Evolutionary conservation across 2,329 filamentous ascomycete species (phyloP).

Genomic region (Metarhizium brunneum): DNA sequence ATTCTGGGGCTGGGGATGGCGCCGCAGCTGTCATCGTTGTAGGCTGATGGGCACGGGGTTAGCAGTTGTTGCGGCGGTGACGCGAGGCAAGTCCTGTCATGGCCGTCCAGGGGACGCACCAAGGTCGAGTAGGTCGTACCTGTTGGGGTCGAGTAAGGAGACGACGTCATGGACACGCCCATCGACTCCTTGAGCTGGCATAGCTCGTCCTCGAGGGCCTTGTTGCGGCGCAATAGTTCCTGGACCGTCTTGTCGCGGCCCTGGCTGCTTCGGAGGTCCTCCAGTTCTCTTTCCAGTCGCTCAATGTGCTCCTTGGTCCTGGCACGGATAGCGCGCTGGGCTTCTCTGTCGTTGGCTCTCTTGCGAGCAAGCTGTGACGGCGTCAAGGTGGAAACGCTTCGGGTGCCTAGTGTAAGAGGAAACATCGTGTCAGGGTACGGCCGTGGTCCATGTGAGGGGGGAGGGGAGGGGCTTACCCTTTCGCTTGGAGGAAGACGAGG

Average conservation of each 20-base stretch:
- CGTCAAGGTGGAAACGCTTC: slow-evolving; percentile 79
- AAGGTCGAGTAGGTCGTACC: slow-evolving; percentile 22
- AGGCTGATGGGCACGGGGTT: slow-evolving; percentile 22
- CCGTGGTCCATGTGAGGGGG: no score
- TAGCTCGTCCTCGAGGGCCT: slow-evolving; percentile 44
- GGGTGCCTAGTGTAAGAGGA: slow-evolving; percentile 36
- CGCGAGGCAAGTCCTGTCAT: slow-evolving; percentile 4
- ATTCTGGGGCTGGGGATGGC: slow-evolving; percentile 34
- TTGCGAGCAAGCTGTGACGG: slow-evolving; percentile 85
- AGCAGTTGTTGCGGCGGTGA: slow-evolving; percentile 7
- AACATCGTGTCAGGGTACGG: background rate
- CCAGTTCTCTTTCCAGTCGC: slow-evolving; percentile 62
- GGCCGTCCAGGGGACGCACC: slow-evolving; percentile 5
- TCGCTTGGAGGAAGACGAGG: slow-evolving; percentile 25
- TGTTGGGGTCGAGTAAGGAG: slow-evolving; percentile 29
- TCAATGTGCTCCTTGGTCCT: slow-evolving; percentile 84
- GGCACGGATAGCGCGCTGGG: slow-evolving; percentile 78
- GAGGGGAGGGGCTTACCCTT: slow-evolving; percentile 28
- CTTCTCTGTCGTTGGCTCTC: slow-evolving; percentile 83
- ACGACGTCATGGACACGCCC: slow-evolving; percentile 30
- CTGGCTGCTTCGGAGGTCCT: slow-evolving; percentile 52
- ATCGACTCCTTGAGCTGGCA: slow-evolving; percentile 34
- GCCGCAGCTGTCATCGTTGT: slow-evolving; percentile 31
- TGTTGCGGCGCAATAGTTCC: slow-evolving; percentile 42
- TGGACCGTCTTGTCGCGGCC: slow-evolving; percentile 41